Conservation (phyloP, 768 basidiomycete genomes). For the Boletus coccyginus region DNA sequence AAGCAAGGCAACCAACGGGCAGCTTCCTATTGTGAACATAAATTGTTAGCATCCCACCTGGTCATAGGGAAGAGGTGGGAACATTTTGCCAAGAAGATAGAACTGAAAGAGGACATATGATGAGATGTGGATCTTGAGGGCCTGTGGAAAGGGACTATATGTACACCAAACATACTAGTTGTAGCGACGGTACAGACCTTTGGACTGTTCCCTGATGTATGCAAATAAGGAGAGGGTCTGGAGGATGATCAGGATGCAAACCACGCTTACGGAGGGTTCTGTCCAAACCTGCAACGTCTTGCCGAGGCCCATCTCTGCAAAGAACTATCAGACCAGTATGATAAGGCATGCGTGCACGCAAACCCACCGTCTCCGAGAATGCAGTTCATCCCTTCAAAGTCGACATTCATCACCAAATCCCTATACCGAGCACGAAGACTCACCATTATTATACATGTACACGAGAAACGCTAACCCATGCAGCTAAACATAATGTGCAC, state of each 20-base stretch:
- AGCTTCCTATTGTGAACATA: slow-evolving; percentile 39
- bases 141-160: slow-evolving; percentile 22
- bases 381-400: slow-evolving; percentile 54
- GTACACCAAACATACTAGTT: not conserved
- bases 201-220: slow-evolving; percentile 54
- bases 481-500: slow-evolving; percentile 33
- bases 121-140: slow-evolving; percentile 58
- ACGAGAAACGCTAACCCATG: slow-evolving; percentile 65
- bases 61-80: slow-evolving; percentile 7
- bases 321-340: not conserved
- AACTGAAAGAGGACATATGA: slow-evolving; percentile 72
- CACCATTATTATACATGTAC: slow-evolving; percentile 66
- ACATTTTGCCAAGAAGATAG: slow-evolving; percentile 58
- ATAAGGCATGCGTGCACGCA: too few species aligned
- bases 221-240: slow-evolving; percentile 65
- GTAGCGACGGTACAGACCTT: slow-evolving; percentile 30
- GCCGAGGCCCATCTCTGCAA: slow-evolving; percentile 58
- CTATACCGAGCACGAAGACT: not conserved
- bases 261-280: not conserved
- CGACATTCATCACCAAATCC: not conserved
- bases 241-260: slow-evolving; percentile 1
- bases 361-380: slow-evolving; percentile 67
- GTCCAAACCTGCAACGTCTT: slow-evolving; percentile 56
- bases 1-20: slow-evolving; percentile 54
- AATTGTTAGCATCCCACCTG: not conserved